Conservation (phyloP, 75 land plant genomes). For the Pinus taeda region DNA sequence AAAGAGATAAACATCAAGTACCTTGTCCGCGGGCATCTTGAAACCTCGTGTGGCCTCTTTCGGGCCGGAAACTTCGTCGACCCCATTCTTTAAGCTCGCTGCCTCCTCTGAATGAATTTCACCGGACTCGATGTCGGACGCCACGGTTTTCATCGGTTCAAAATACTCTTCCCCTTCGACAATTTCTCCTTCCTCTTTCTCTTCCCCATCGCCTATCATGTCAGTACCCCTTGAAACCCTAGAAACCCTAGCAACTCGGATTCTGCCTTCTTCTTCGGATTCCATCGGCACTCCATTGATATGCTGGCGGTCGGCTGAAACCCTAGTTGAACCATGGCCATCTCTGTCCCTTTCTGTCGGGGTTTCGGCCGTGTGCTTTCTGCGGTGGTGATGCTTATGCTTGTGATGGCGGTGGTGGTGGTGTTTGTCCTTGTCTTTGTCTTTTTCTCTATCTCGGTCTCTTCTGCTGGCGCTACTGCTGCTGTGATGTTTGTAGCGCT, state of each 20-base stretch:
- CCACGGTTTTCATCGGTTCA: not conserved
- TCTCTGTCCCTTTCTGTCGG: not conserved
- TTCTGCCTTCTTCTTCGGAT: constrained; percentile 5
- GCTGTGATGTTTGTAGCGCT: constrained; percentile 31
- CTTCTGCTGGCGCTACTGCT: not conserved
- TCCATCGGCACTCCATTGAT: not conserved
- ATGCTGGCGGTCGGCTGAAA: not conserved
- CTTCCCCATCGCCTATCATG: not conserved
- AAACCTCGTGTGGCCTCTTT: not conserved
- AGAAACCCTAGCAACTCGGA: not conserved
- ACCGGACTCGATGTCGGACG: constrained; percentile 13
- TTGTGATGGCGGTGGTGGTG: constrained; percentile 23
- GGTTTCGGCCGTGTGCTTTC: constrained; percentile 11
- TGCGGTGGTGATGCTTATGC: constrained; percentile 22
- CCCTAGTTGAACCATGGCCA: not conserved
- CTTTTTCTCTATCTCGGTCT: constrained; percentile 2
- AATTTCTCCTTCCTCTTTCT: constrained; percentile 48
- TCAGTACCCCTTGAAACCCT: not conserved
- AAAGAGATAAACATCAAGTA: not conserved
- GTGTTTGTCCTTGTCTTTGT: constrained; percentile 15
- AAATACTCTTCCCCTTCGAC: constrained; percentile 32
- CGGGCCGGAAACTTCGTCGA: not conserved
- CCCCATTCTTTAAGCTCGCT: not conserved
- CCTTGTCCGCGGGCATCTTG: not conserved
- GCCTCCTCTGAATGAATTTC: constrained; percentile 18